These are phyloP conservation scores for Symbiodinium pilosum DNA, from an alignment of 73 alveolate species.

Conservation along the genomic window DNA sequence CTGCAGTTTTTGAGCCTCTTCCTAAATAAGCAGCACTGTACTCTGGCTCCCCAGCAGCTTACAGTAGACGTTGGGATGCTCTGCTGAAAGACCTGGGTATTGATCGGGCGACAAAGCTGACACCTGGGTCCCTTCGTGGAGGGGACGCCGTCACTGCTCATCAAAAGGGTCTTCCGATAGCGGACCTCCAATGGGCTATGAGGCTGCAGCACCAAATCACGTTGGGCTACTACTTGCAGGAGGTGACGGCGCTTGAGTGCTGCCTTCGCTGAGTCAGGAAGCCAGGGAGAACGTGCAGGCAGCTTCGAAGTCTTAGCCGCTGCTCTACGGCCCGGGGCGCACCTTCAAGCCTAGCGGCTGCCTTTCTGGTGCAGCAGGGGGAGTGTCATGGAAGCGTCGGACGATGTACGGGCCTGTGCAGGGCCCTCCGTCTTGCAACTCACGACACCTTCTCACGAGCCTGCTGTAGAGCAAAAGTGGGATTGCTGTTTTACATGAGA, in stretches of 20 bases:
- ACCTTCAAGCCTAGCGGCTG: no score
- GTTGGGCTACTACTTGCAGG: background rate
- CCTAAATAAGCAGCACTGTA: background rate
- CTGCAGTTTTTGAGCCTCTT: background rate
- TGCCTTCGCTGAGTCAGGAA: background rate
- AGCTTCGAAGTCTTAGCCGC: background rate
- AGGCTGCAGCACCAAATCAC: background rate
- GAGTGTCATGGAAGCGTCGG: no score
- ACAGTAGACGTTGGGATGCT: background rate
- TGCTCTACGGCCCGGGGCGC: no score
- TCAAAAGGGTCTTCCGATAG: background rate
- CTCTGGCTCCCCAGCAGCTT: background rate
- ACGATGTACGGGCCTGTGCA: no score
- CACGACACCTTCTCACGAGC: no score
- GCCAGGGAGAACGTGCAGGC: background rate
- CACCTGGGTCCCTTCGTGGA: slow-evolving; percentile 20
- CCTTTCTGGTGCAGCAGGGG: no score
- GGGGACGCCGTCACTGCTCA: background rate
- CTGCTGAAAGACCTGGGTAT: background rate
- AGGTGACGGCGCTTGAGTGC: background rate
- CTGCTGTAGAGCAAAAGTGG: no score
- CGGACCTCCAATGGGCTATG: slow-evolving; percentile 6
- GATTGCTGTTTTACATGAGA: no score
- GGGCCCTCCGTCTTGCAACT: no score
- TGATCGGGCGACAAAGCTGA: background rate